Evolutionary conservation across 208 protist species (phyloP).

Genomic region (Wallacemonas sp.): DNA sequence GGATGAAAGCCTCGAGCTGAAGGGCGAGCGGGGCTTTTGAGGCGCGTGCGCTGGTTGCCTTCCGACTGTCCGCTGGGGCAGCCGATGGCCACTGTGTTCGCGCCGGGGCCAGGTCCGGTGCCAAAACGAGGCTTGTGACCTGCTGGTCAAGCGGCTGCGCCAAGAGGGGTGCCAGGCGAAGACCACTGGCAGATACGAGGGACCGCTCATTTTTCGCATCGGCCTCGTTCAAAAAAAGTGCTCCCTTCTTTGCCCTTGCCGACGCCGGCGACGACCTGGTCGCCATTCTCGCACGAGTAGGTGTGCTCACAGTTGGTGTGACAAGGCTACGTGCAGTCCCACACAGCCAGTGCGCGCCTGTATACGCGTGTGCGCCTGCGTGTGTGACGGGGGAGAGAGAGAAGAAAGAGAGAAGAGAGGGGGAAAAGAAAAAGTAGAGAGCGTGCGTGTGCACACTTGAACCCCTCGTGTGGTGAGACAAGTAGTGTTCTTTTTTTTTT

Average conservation of each 20-base stretch:
- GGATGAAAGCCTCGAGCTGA: conserved; percentile 84
- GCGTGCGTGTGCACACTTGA: no score
- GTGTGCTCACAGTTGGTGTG: no score
- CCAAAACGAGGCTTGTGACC: not conserved
- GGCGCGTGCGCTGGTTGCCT: conserved; percentile 9
- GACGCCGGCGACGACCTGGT: conserved; percentile 2
- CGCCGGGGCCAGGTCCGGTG: conserved; percentile 11
- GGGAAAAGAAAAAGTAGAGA: no score
- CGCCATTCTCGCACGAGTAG: no score
- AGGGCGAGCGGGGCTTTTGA: conserved; percentile 75
- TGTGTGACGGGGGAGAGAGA: no score
- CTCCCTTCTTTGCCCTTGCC: not conserved
- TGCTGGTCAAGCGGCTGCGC: not conserved
- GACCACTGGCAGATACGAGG: not conserved
- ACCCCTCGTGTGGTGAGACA: no score
- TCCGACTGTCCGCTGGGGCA: conserved; percentile 11
- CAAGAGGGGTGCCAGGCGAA: conserved; percentile 1
- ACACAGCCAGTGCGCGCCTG: no score
- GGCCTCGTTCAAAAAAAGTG: conserved; percentile 3
- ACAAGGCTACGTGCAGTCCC: not conserved
- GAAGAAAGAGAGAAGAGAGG: no score
- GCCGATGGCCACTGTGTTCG: conserved; percentile 9
- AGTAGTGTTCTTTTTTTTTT: not conserved
- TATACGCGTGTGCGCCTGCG: no score
- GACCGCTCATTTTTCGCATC: conserved; percentile 7